Conservation (phyloP, 1,284 basidiomycete genomes). For the Rhodotorula sp. region DNA sequence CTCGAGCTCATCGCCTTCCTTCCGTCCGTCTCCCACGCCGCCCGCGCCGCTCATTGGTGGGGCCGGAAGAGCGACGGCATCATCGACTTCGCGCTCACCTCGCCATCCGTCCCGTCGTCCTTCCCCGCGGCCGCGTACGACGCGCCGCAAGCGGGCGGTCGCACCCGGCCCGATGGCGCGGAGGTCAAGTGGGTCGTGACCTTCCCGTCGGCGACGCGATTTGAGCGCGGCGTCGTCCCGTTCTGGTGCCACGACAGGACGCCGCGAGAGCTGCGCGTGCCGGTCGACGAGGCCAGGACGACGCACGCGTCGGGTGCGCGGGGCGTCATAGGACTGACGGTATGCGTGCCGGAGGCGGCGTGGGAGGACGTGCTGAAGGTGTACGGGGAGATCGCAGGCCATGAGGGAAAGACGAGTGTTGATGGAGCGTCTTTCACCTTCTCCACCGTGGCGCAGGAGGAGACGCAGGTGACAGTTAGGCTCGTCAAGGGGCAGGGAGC, state of each 20-base stretch:
- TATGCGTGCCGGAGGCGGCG: neutral
- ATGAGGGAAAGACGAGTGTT: neutral
- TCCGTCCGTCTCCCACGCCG: neutral
- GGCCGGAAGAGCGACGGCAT: conserved; percentile 16
- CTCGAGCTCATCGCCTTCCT: conserved; percentile 30
- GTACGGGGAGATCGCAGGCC: neutral
- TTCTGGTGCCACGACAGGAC: conserved; percentile 6
- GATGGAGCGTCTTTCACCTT: neutral
- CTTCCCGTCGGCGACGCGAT: conserved; percentile 1
- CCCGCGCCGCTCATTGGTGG: conserved; percentile 19
- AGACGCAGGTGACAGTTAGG: neutral
- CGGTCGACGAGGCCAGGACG: neutral
- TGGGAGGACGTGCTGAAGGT: neutral
- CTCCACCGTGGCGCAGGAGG: neutral
- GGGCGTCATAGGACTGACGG: neutral
- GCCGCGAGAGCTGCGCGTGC: neutral
- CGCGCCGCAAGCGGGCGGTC: conserved; percentile 5
- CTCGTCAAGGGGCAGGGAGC: neutral
- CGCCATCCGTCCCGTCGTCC: neutral
- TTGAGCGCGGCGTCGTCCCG: neutral
- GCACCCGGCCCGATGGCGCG: conserved; percentile 12
- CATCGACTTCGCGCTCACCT: conserved; percentile 26
- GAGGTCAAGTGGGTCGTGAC: conserved; percentile 24
- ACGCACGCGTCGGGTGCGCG: neutral
- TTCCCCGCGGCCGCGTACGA: conserved; percentile 7